Base-by-base conservation (phyloP, 2,329 filamentous ascomycete species). In the Curvularia spicifera region DNA sequence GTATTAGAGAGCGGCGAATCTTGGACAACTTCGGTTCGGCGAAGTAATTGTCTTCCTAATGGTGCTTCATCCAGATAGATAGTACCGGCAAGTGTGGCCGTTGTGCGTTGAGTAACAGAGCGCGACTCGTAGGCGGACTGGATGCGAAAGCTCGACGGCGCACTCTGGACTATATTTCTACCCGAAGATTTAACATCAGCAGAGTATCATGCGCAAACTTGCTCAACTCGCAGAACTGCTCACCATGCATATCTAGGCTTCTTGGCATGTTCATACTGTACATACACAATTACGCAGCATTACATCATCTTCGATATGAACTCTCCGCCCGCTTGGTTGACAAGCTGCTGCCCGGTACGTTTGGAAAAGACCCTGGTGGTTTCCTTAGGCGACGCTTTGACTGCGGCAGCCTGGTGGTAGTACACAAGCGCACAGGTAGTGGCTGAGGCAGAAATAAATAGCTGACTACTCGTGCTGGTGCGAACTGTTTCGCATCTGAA, bases 31-130 rank as follows among this genome's bases (percentile, higher is more conserved):
- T 75, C 13, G 77, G 63, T 56, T 79, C 76, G 24, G 73, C 76
- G 37, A 79, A 77, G 51, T 78, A 75, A 51, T 78, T 76, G 0
- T 76, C 76, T 8, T 72, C 72, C 6, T 76, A 75, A 78, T 78
- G 3, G 76, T 78, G 3, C 76, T 76, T 6, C 73, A 39, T 78
- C 73, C 1, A 78, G 57, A 61, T 78, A 74, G 2, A 15, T 33
- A 15, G 31, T 33, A 13, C 28, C 2, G 8, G 28, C 5, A 7
- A 8, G 28, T 31, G 28, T 31, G 77, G 75, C 51, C 76, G 64
- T 67, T 15, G 64, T 61, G 22, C 78, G 56, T 45, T 78, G 77
- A 2, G 55, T 64, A 5, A 76, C 50, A 2, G 74, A 64, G 8
- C 71, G 63, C 6, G 67, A 48, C 42, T 78, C 75, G 26, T 57